Evolutionary conservation across 2,329 filamentous ascomycete species (phyloP).

Genomic region (Trichoderma citrinoviride): DNA sequence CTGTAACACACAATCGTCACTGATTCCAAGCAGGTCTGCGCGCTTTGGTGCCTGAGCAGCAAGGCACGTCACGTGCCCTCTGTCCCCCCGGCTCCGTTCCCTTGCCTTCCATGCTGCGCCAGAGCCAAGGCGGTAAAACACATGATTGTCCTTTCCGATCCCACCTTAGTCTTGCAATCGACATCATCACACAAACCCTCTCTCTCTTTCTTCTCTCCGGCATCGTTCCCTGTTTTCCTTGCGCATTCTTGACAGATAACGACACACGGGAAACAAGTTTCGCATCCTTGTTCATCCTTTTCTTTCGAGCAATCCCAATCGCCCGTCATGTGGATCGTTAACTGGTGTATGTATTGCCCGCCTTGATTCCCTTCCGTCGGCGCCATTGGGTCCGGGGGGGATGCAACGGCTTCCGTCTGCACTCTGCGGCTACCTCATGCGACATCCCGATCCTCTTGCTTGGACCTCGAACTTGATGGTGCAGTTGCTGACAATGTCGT

Average conservation of each 20-base stretch:
- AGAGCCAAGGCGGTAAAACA: conserved; percentile 12
- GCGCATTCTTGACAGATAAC: background rate
- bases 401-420: background rate
- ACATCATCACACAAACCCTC: conserved; percentile 21
- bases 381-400: too few relatives aligned
- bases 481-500: background rate
- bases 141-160: conserved; percentile 21
- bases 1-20: background rate
- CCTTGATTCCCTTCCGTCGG: background rate
- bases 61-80: conserved; percentile 19
- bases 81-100: background rate
- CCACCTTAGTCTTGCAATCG: conserved; percentile 20
- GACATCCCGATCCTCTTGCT: background rate
- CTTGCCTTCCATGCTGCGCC: background rate
- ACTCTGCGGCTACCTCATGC: background rate
- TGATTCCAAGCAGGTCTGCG: too few relatives aligned
- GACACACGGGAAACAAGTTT: background rate
- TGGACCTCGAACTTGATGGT: too few relatives aligned
- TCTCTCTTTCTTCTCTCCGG: background rate
- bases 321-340: conserved; percentile 81
- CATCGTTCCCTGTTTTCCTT: background rate
- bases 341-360: conserved; percentile 73
- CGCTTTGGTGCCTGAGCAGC: conserved; percentile 17
- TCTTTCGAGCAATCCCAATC: conserved; percentile 15
- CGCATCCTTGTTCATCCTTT: background rate